phyloP scores from a whole-genome alignment of 768 basidiomycete genomes.

The Kwoniella sp. region DNA sequence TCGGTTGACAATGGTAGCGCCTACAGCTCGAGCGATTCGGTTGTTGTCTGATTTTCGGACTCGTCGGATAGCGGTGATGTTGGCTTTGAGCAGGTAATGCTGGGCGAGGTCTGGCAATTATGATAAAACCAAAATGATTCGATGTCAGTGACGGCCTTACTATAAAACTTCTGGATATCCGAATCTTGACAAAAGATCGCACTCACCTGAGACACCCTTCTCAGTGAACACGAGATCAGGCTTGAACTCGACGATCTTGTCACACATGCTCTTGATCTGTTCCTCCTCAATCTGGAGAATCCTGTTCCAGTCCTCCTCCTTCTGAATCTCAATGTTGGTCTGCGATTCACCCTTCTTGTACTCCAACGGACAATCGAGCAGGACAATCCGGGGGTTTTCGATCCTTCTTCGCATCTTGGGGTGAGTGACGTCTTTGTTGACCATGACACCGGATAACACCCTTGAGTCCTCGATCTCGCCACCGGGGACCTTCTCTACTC shows the following conservation, averaged over 20 bases:
- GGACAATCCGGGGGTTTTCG: slow-evolving; percentile 79
- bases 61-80: slow-evolving; percentile 91
- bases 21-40: slow-evolving; percentile 91
- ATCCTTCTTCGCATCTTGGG: slow-evolving; percentile 94
- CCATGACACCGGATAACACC: slow-evolving; percentile 87
- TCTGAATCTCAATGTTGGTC: slow-evolving; percentile 97
- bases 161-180: background rate
- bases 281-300: slow-evolving; percentile 96
- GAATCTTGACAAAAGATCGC: too few relatives aligned
- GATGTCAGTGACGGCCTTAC: background rate
- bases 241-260: slow-evolving; percentile 85
- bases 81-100: slow-evolving; percentile 80
- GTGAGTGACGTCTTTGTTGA: slow-evolving; percentile 99
- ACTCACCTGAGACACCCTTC: slow-evolving; percentile 92
- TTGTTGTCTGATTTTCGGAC: slow-evolving; percentile 99
- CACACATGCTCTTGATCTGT: slow-evolving; percentile 84
- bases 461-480: slow-evolving; percentile 92
- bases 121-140: background rate
- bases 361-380: slow-evolving; percentile 92
- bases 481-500: slow-evolving; percentile 96
- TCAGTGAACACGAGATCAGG: slow-evolving; percentile 95
- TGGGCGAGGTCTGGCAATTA: slow-evolving; percentile 77
- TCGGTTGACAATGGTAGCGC: slow-evolving; percentile 95
- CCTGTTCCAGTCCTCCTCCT: slow-evolving; percentile 88
- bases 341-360: slow-evolving; percentile 99